These are phyloP conservation scores for Ploettnerulaceae sp. DNA, from an alignment of 2,329 filamentous ascomycete species.

Conservation along the genomic window DNA sequence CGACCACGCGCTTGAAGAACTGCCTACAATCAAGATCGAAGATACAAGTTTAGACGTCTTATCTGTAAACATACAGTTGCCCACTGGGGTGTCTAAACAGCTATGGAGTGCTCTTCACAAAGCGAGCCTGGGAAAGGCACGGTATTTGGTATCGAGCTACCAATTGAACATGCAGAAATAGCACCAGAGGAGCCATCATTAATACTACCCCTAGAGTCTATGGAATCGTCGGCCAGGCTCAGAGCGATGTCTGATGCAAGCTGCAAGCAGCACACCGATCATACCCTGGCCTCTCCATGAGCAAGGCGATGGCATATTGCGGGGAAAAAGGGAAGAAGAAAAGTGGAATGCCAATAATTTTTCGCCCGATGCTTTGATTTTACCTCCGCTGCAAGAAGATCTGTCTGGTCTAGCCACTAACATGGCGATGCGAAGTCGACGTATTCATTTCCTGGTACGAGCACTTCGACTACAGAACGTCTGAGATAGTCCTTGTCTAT, in stretches of 20 bases:
- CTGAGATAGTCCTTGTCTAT: constrained; percentile 38
- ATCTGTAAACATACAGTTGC: constrained; percentile 9
- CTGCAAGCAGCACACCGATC: background rate
- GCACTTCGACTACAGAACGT: constrained; percentile 48
- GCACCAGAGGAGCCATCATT: background rate
- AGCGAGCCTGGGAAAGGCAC: constrained; percentile 80
- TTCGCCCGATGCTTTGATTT: background rate
- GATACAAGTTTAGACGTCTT: constrained; percentile 25
- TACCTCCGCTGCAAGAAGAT: background rate
- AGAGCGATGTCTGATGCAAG: constrained; percentile 6
- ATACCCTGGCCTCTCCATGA: background rate
- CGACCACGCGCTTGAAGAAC: constrained; percentile 16
- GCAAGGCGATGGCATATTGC: too few species aligned
- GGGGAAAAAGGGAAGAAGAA: too few species aligned
- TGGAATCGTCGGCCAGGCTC: too few species aligned
- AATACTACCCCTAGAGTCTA: too few species aligned
- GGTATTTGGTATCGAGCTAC: constrained; percentile 75
- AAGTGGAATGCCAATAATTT: too few species aligned
- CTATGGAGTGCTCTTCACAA: constrained; percentile 37
- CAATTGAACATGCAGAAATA: constrained; percentile 44
- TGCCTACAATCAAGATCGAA: background rate
- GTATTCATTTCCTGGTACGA: constrained; percentile 41
- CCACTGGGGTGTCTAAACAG: constrained; percentile 6
- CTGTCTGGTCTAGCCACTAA: background rate
- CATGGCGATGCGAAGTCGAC: too few species aligned